Evolutionary conservation across 2,329 filamentous ascomycete genomes (phyloP).

Genomic region (Tolypocladium guangdongense): DNA sequence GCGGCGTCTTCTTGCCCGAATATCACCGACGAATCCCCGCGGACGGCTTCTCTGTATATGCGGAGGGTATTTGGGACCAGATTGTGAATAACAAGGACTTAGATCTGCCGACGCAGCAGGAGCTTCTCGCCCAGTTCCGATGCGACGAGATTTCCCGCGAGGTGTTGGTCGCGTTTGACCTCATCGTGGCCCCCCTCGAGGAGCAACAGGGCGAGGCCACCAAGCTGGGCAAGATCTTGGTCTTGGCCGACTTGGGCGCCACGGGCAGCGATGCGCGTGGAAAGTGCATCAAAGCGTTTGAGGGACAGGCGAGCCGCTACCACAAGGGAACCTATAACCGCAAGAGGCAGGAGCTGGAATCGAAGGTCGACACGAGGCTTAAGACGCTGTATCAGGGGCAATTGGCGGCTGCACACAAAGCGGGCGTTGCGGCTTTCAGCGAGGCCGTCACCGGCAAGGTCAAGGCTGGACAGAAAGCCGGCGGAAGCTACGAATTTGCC

Average conservation of each 20-base stretch:
- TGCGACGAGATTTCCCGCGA: conserved; percentile 95
- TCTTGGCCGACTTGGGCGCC: conserved; percentile 64
- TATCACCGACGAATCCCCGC: conserved; percentile 95
- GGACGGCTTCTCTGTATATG: conserved; percentile 92
- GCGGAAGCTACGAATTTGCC: conserved; percentile 84
- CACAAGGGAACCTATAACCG: conserved; percentile 90
- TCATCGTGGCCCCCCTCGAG: conserved; percentile 71
- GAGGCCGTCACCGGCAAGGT: conserved; percentile 80
- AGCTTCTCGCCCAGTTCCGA: conserved; percentile 89
- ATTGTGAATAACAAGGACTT: conserved; percentile 98
- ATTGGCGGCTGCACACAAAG: conserved; percentile 78
- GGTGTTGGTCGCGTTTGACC: conserved; percentile 74
- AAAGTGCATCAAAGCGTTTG: conserved; percentile 73
- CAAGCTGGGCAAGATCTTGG: conserved; percentile 58
- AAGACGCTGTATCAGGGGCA: conserved; percentile 87
- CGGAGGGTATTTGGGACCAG: conserved; percentile 92
- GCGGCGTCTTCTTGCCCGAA: conserved; percentile 79
- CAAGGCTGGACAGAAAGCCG: conserved; percentile 87
- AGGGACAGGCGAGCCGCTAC: conserved; percentile 82
- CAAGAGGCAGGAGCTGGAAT: conserved; percentile 75
- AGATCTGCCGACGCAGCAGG: conserved; percentile 92
- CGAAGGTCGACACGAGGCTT: conserved; percentile 77
- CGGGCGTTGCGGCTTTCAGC: conserved; percentile 71
- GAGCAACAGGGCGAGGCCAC: conserved; percentile 69
- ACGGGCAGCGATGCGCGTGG: conserved; percentile 62